Evolutionary conservation across 75 land plant genomes (phyloP), one percentile per base, ranked within the genome.

Genomic region (Cunninghamia lanceolata): DNA sequence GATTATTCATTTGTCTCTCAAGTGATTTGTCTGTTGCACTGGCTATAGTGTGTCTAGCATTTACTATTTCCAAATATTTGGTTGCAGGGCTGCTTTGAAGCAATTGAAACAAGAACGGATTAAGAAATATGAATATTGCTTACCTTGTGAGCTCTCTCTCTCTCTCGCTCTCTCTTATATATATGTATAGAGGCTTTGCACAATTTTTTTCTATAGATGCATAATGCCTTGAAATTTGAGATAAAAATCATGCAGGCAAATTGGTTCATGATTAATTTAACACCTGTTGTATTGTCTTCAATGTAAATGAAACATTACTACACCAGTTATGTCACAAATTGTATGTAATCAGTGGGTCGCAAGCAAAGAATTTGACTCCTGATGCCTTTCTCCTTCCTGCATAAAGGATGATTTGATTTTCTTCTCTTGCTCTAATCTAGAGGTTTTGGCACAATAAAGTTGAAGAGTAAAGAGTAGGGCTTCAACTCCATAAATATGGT

Each of bases 41-140:
- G 42, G 47, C 39, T 79, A 79, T 28, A 79, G 13, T 25, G 28
- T 40, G 45, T 28, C 43, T 4, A 25, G 17, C 32, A 11, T 45
- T 45, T n/a, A 80, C 3, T n/a, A 13, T 43, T 38, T 21, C 1
- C 4, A n/a, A 45, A 42, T 11, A 28, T 45, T 86, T 70, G 75
- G 16, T 45, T 89, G 84, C 93, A 98, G 99, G 92, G 90, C 94
- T 90, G 99, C 99, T 39, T 87, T 98, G 84, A 96, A 88, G 88
- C 94, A 92, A 16, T 82, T 98, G 90, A 98, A 98, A 86, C 42
- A 91, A 82, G 99, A 98, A 34, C 94, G 97, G 28, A 82, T 98
- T 82, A 98, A 98, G 89, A 91, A 95, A 86, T 98, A 92, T 86
- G 99, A 98, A 82, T 98, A 98, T 82, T 98, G 99, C 87, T 87